Base-by-base conservation (phyloP, 495 filamentous ascomycete species). In the Aspergillus nidulans region DNA sequence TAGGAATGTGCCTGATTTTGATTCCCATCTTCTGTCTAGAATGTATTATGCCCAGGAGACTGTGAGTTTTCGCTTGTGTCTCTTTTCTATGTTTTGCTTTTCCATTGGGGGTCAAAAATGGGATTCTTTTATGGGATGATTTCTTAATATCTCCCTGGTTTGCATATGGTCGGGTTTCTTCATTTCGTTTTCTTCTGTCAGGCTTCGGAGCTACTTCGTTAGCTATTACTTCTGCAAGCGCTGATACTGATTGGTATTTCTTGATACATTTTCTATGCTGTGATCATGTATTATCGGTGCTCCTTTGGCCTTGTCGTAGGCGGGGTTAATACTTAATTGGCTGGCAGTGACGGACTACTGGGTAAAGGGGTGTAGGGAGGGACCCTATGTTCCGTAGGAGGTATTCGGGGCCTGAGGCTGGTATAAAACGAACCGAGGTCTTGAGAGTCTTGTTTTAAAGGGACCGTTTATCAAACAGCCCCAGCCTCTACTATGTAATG, bases 121-220 rank as follows among this genome's bases (percentile, higher is more conserved):
- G 47, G 47, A 26, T 48, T 26, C 32, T 49, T 24, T 49, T 2
- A 39, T 20, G 19, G 32, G 47, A 20, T 7, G 40, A 32, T 28
- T 34, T 34, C 30, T 34, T 12, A 6, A 2, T 12, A 6, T 32
- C 23, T 42, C 21, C 52, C 30, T 58, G 40, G 32, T 57, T 51
- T 58, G 52, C 52, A 58, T 49, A 39, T 38, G 30, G 47, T 49
- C 25, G 47, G 47, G 32, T 20, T 46, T 18, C 13, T 46, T 25
- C 18, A 21, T 23, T 32, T 36, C 34, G 19, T 15, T 38, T 1
- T 49, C 24, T 36, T 38, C 30, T 19, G 6, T 18, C n/a, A 18
- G 32, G 32, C n/a, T 15, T 28, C 3, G 3, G 24, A 32, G n/a
- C 19, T 49, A 7, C 30, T 36, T 23, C 13, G 36, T 39, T 39